Conservation (phyloP, 768 basidiomycete genomes). For the Tylopilus felleus region DNA sequence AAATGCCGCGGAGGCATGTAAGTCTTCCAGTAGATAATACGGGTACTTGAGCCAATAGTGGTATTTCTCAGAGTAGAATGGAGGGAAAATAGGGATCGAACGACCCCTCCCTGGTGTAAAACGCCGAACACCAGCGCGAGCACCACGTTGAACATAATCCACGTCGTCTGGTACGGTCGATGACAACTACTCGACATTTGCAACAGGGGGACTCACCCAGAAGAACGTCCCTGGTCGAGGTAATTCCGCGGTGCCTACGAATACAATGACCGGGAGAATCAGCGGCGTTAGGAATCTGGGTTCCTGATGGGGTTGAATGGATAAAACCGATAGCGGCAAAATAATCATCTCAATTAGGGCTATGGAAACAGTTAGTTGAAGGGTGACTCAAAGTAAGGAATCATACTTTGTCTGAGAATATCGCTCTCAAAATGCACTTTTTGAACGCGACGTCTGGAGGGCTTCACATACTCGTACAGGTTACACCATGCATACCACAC, state of each 20-base stretch:
- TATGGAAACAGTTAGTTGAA: conserved; percentile 12
- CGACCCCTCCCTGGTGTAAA: conserved; percentile 40
- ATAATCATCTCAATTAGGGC: conserved; percentile 31
- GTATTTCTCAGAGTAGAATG: conserved; percentile 22
- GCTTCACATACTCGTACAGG: conserved; percentile 5
- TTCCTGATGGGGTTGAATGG: conserved; percentile 39
- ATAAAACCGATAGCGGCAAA: conserved; percentile 29
- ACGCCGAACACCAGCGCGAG: conserved; percentile 36
- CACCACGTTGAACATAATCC: conserved; percentile 28
- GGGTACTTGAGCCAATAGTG: conserved; percentile 1
- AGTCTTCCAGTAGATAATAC: conserved; percentile 39
- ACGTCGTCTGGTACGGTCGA: conserved; percentile 20
- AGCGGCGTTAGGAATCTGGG: conserved; percentile 38
- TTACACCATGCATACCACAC: conserved; percentile 20
- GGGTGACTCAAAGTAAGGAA: not conserved
- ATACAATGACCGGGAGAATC: conserved; percentile 31
- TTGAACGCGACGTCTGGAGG: not conserved
- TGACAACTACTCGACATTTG: not conserved
- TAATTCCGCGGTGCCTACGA: conserved; percentile 26
- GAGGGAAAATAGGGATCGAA: conserved; percentile 36
- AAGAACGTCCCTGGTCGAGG: conserved; percentile 30
- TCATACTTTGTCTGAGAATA: conserved; percentile 19
- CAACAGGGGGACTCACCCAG: conserved; percentile 26
- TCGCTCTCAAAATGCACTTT: conserved; percentile 11
- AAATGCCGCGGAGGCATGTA: conserved; percentile 39